These are phyloP conservation scores for Skeletonema marinoi DNA, from an alignment of 108 stramenopile species.

Conservation along the genomic window DNA sequence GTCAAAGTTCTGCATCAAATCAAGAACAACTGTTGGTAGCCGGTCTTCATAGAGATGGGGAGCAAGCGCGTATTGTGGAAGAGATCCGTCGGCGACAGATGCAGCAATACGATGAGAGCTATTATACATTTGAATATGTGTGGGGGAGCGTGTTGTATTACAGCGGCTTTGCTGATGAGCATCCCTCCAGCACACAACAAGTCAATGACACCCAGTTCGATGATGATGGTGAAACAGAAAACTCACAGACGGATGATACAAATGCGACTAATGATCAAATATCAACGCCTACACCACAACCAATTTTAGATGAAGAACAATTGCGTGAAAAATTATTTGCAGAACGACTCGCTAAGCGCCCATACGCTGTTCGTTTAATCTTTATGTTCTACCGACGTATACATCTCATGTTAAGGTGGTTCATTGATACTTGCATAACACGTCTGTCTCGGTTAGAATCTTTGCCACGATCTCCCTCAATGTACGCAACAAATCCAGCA, in stretches of 20 bases:
- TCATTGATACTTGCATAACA: conserved; percentile 5
- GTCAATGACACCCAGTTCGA: background rate
- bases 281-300: background rate
- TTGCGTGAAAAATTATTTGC: background rate
- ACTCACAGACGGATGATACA: background rate
- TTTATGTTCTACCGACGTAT: background rate
- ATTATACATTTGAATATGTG: conserved; percentile 12
- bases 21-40: background rate
- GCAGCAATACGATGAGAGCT: conserved; percentile 10
- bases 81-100: conserved; percentile 28
- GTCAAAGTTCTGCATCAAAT: background rate
- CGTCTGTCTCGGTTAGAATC: conserved; percentile 1
- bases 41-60: conserved; percentile 43
- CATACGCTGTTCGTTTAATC: background rate
- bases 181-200: background rate
- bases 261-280: background rate
- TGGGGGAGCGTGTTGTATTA: conserved; percentile 2
- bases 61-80: conserved; percentile 42
- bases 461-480: conserved; percentile 2
- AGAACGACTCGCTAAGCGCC: background rate
- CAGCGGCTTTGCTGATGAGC: conserved; percentile 7
- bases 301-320: background rate
- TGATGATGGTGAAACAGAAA: background rate
- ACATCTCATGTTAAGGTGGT: background rate
- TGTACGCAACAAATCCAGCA: conserved; percentile 21